These are phyloP conservation scores for Pseudogymnoascus sp. DNA, from an alignment of 2,329 filamentous ascomycete genomes.

Conservation along the genomic window DNA sequence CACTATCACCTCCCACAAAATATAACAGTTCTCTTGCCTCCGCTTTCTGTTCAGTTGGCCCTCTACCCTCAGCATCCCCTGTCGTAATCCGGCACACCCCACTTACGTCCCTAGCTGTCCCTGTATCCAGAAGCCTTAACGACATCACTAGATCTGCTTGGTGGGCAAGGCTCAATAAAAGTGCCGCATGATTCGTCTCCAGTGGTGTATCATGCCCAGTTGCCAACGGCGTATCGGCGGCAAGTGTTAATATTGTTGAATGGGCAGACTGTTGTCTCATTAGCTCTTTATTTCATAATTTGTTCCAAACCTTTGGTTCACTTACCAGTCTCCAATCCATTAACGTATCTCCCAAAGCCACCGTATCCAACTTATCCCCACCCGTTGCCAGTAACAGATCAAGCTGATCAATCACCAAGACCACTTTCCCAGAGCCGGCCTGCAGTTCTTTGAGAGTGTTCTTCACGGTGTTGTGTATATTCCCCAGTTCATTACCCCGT, in stretches of 20 bases:
- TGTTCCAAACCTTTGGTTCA: slow-evolving; percentile 13
- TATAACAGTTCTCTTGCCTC: slow-evolving; percentile 71
- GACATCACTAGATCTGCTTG: slow-evolving; percentile 63
- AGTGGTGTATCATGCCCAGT: slow-evolving; percentile 51
- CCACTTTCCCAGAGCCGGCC: slow-evolving; percentile 29
- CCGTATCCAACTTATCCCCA: slow-evolving; percentile 35
- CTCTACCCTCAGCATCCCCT: slow-evolving; percentile 32
- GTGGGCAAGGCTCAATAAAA: slow-evolving; percentile 66
- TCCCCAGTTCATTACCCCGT: slow-evolving; percentile 13
- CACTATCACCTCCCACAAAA: slow-evolving; percentile 68
- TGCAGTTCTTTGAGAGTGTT: slow-evolving; percentile 16
- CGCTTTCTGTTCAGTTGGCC: slow-evolving; percentile 26
- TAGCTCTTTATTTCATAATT: neutral
- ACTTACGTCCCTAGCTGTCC: slow-evolving; percentile 82
- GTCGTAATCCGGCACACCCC: slow-evolving; percentile 72
- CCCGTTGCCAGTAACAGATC: slow-evolving; percentile 56
- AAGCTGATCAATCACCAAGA: slow-evolving; percentile 58
- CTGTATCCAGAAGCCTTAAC: slow-evolving; percentile 71
- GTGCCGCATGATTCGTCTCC: slow-evolving; percentile 61
- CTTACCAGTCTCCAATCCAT: slow-evolving; percentile 55
- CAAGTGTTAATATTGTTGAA: slow-evolving; percentile 55
- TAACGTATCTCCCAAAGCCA: slow-evolving; percentile 46
- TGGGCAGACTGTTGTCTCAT: slow-evolving; percentile 43
- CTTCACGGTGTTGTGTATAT: slow-evolving; percentile 18
- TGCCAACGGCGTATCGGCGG: slow-evolving; percentile 67